phyloP scores from a whole-genome alignment of 1,139 yeast species.

The Taiozyma sp. region DNA sequence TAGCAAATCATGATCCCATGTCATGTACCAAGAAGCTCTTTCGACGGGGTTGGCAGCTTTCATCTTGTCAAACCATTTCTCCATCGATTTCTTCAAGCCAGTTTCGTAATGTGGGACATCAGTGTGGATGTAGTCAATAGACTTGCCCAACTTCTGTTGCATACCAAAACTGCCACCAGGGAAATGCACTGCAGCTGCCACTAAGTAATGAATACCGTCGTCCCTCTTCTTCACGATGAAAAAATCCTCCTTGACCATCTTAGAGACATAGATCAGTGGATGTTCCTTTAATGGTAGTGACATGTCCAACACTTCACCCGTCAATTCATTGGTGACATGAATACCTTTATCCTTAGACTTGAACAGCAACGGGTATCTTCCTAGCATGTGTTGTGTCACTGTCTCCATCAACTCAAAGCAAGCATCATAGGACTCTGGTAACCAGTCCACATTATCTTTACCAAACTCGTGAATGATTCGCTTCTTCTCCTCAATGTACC shows the following conservation, averaged over 20 bases:
- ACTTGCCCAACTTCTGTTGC: conserved; percentile 51
- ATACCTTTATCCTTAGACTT: conserved; percentile 45
- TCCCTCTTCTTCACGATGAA: conserved; percentile 52
- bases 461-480: conserved; percentile 56
- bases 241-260: conserved; percentile 72
- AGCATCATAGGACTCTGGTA: conserved; percentile 65
- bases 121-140: conserved; percentile 57
- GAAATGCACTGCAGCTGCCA: conserved; percentile 74
- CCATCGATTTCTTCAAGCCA: conserved; percentile 66
- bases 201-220: conserved; percentile 59
- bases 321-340: conserved; percentile 54
- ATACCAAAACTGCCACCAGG: conserved; percentile 76
- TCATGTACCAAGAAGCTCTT: conserved; percentile 69
- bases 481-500: conserved; percentile 58
- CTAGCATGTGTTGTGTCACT: conserved; percentile 54
- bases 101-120: conserved; percentile 67
- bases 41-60: conserved; percentile 63
- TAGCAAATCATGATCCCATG: conserved; percentile 67
- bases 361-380: conserved; percentile 60
- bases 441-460: conserved; percentile 58
- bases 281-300: conserved; percentile 55
- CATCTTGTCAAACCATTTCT: conserved; percentile 64
- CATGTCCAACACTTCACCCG: conserved; percentile 59
- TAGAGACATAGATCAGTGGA: conserved; percentile 59
- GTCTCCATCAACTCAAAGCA: conserved; percentile 59